Evolutionary conservation across 345 rosid genomes (phyloP).

Genomic region (Eucalyptus shirleyi): DNA sequence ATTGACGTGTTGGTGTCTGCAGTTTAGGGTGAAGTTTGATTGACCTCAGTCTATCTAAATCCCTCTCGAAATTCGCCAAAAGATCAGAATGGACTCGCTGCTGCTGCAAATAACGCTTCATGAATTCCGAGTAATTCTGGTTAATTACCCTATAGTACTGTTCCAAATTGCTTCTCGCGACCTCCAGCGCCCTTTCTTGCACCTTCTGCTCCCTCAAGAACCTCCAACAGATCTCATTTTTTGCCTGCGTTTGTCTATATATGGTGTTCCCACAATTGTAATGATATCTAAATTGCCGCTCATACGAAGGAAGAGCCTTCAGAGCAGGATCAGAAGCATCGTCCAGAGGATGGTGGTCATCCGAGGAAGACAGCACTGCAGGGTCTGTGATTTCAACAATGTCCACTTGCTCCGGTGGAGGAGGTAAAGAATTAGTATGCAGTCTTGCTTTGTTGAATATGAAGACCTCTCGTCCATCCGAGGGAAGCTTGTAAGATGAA

Average conservation of each 20-base stretch:
- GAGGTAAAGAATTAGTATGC: slow-evolving; percentile 48
- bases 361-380: slow-evolving; percentile 23
- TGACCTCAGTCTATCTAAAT: slow-evolving; percentile 70
- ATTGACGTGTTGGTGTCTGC: slow-evolving; percentile 39
- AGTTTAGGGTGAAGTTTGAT: slow-evolving; percentile 63
- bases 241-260: slow-evolving; percentile 41
- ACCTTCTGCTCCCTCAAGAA: slow-evolving; percentile 77
- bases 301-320: slow-evolving; percentile 89
- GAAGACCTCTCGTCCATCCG: slow-evolving; percentile 55
- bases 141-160: slow-evolving; percentile 68
- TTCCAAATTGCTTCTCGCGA: slow-evolving; percentile 71
- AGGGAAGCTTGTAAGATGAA: slow-evolving; percentile 73
- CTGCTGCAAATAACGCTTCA: slow-evolving; percentile 79
- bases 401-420: slow-evolving; percentile 50
- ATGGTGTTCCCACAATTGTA: slow-evolving; percentile 46
- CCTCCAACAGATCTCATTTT: slow-evolving; percentile 48
- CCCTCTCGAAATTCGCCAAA: slow-evolving; percentile 56
- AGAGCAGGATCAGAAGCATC: slow-evolving; percentile 88
- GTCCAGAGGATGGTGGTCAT: slow-evolving; percentile 70
- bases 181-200: slow-evolving; percentile 84
- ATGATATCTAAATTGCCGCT: slow-evolving; percentile 79
- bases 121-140: slow-evolving; percentile 71
- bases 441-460: slow-evolving; percentile 69
- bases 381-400: slow-evolving; percentile 46
- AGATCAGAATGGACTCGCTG: slow-evolving; percentile 65